phyloP scores from a whole-genome alignment of 129 eudicot species.

The Oenanthe sinensis region DNA sequence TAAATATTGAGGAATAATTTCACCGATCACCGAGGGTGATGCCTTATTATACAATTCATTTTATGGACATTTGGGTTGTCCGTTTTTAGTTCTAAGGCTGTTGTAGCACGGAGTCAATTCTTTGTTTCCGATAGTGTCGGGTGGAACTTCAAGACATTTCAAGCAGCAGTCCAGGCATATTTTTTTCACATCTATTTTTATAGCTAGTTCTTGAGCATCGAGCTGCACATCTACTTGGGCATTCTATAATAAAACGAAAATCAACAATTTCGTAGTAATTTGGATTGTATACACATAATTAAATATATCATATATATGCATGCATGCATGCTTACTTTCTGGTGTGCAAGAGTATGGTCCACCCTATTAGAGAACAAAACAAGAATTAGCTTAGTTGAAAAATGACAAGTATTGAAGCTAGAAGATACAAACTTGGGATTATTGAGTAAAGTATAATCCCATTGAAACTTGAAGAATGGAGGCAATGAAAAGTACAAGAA shows the following conservation, averaged over 20 bases:
- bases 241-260: not conserved
- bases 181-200: not conserved
- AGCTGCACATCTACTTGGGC: not conserved
- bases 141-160: constrained; percentile 2
- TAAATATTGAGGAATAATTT: too few species aligned
- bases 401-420: too few species aligned
- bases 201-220: not conserved
- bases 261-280: not conserved
- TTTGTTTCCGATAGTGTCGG: constrained; percentile 14
- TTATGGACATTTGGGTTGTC: constrained; percentile 16
- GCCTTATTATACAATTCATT: too few species aligned
- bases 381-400: not conserved
- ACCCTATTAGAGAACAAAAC: not conserved
- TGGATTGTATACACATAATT: not conserved
- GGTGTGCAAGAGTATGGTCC: constrained; percentile 4
- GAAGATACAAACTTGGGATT: not conserved
- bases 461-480: not conserved
- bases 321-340: not conserved
- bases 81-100: constrained; percentile 11
- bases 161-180: not conserved
- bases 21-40: too few species aligned
- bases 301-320: not conserved
- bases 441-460: not conserved
- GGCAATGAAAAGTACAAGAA: not conserved
- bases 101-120: constrained; percentile 22